A percentile compares a stretch with the other conserved stretches of the same genome.
phyloP scores from a whole-genome alignment of 2,329 filamentous ascomycete genomes.

The Dichotomopilus funicola region DNA sequence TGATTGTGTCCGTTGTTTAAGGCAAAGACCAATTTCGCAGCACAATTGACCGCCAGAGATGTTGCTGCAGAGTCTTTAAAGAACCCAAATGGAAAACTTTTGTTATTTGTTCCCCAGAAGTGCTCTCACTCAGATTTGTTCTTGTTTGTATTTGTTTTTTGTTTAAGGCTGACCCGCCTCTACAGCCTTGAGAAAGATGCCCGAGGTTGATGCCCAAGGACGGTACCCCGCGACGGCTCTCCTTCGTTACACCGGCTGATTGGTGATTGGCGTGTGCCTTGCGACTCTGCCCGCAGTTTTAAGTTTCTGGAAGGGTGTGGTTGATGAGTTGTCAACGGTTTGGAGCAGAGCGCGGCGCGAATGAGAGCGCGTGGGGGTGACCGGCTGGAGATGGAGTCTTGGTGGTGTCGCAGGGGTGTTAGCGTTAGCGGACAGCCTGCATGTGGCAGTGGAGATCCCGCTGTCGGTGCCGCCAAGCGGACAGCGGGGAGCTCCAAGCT shows the following conservation, averaged over 20 bases:
- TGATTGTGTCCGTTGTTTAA: too few relatives aligned
- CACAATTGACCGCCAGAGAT: too few relatives aligned
- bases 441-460: too few relatives aligned
- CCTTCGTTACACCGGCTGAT: slow-evolving; percentile 9
- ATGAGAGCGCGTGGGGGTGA: slow-evolving; percentile 11
- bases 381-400: background rate
- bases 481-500: too few relatives aligned
- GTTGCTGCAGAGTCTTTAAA: too few relatives aligned
- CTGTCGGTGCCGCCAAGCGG: too few relatives aligned
- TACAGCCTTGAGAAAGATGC: slow-evolving; percentile 2
- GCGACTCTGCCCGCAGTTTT: slow-evolving; percentile 5
- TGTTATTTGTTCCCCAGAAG: too few relatives aligned
- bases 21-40: too few relatives aligned
- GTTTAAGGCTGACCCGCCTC: slow-evolving; percentile 11
- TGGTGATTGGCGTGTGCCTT: slow-evolving; percentile 11
- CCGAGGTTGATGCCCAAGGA: slow-evolving; percentile 11
- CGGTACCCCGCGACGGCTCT: slow-evolving; percentile 1
- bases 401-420: too few relatives aligned
- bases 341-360: slow-evolving; percentile 10
- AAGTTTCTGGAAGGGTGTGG: background rate
- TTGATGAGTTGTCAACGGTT: slow-evolving; percentile 14
- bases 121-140: background rate
- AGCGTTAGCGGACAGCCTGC: too few relatives aligned
- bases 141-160: background rate
- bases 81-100: background rate